Evolutionary conservation across 805 yeast species (phyloP), one percentile per base, ranked within the genome.

Genomic region (Metschnikowia sp.): DNA sequence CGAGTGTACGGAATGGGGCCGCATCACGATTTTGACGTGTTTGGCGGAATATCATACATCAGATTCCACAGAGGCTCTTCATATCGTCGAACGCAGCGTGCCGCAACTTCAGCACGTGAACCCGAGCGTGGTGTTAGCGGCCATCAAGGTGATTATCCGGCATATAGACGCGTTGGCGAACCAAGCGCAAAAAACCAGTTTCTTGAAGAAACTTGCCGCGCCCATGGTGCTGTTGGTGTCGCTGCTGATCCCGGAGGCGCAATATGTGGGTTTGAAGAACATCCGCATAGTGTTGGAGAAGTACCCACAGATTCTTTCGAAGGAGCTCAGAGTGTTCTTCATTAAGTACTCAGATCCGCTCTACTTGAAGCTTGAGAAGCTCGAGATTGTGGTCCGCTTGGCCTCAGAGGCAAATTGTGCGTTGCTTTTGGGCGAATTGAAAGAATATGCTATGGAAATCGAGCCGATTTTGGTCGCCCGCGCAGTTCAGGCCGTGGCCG

Each of bases 1-100:
- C 65, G 99, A 94, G 69, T 92, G 98, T 69, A 91, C 98, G 0
- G 99, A 94, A 70, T 94, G 99, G 99, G 99, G 99, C 10, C 79
- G 99, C 60, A 86, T 94, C 54, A 81, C 97, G 1, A 87, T 94
- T 38, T 74, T 94, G 49, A 81, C 87, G 1, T 90, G 96, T 1
- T 69, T 94, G 53, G 77, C 89, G 7, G 91, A 85, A 39, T 92
- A 84, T 63, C 62, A 72, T 5, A 75, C 95, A 0, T 58, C 62
- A 2, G 79, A 75, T 39, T 63, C 70, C 2, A 71, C 76, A 12
- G 96, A 91, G 62, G 90, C 96, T 2, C 82, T 78, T 50, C 90
- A 88, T 60, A 88, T 92, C 45, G 79, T 92, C 52, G 97, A 92
- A 59, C 77, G 96, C 52, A 90, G 89, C 9, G 79, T 88, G 9